These are phyloP conservation scores for Coniferiporia sulphurascens DNA, from an alignment of 1,284 basidiomycete species.

Conservation along the genomic window DNA sequence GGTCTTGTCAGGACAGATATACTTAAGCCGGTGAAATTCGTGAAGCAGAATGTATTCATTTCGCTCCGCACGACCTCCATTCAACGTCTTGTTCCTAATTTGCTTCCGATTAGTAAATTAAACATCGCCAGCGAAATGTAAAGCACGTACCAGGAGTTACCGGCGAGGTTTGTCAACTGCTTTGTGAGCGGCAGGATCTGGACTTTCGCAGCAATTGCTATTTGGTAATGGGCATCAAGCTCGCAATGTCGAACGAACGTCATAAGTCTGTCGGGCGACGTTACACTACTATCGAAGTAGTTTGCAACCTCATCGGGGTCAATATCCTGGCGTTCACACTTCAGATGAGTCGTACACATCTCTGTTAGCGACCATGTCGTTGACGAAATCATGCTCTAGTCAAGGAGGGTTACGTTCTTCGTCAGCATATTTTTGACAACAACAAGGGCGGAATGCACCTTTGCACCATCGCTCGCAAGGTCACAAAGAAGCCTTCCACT, in stretches of 20 bases:
- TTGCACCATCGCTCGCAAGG: conserved; percentile 90
- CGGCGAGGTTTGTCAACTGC: conserved; percentile 95
- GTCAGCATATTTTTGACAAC: background rate
- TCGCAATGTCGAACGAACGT: conserved; percentile 92
- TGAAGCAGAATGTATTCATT: conserved; percentile 99
- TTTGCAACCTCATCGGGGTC: conserved; percentile 92
- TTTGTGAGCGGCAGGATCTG: conserved; percentile 88
- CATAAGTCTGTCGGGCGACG: conserved; percentile 74
- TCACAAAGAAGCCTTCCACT: conserved; percentile 90
- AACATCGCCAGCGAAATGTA: background rate
- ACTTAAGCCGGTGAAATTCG: conserved; percentile 96
- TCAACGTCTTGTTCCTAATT: conserved; percentile 87
- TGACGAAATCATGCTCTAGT: conserved; percentile 86
- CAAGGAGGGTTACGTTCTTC: background rate
- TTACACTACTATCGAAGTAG: conserved; percentile 85
- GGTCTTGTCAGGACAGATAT: conserved; percentile 93
- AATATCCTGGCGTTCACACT: conserved; percentile 83
- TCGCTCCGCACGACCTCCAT: conserved; percentile 94
- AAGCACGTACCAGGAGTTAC: conserved; percentile 85
- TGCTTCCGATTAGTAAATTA: conserved; percentile 1
- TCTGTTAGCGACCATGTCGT: conserved; percentile 98
- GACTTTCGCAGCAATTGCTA: conserved; percentile 90
- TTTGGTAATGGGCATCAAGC: conserved; percentile 91
- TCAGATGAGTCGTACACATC: conserved; percentile 91
- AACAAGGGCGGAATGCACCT: conserved; percentile 44